Evolutionary conservation across 176 grass and related monocot genomes (phyloP).

Genomic region (Carex kokanica): DNA sequence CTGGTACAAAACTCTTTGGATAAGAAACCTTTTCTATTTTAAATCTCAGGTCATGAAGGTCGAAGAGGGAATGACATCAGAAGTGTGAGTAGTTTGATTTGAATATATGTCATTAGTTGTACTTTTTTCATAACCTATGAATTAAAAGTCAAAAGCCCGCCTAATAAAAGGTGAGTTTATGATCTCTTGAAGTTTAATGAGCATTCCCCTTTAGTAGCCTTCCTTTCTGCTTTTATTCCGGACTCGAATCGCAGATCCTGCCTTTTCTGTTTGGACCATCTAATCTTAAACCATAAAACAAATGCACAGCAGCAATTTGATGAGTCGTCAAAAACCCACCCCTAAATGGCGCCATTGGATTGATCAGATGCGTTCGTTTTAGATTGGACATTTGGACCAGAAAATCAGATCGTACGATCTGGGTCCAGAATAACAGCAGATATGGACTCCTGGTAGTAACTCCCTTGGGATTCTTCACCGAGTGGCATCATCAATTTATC

Average conservation of each 20-base stretch:
- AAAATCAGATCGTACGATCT: not conserved
- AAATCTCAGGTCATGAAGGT: conserved; percentile 87
- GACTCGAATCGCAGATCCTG: not conserved
- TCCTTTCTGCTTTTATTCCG: not conserved
- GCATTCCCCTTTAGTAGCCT: not conserved
- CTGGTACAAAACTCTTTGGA: not conserved
- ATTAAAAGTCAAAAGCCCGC: not conserved
- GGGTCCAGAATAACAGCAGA: not conserved
- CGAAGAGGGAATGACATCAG: conserved; percentile 87
- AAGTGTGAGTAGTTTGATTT: conserved; percentile 66
- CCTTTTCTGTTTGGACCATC: not conserved
- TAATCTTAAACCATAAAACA: not conserved
- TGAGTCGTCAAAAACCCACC: not conserved
- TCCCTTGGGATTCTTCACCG: not conserved
- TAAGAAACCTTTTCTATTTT: conserved; percentile 2
- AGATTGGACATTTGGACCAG: not conserved
- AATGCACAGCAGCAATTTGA: not conserved
- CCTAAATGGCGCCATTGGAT: not conserved
- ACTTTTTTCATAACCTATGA: not conserved
- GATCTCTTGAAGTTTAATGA: not conserved
- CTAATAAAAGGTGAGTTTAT: not conserved
- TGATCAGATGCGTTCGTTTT: not conserved
- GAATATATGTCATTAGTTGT: not conserved
- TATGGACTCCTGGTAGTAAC: not conserved
- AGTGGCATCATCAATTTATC: not conserved